Evolutionary conservation across 1,284 basidiomycete species (phyloP), one percentile per base, ranked within the genome.

Genomic region (Chondrostereum purpureum): DNA sequence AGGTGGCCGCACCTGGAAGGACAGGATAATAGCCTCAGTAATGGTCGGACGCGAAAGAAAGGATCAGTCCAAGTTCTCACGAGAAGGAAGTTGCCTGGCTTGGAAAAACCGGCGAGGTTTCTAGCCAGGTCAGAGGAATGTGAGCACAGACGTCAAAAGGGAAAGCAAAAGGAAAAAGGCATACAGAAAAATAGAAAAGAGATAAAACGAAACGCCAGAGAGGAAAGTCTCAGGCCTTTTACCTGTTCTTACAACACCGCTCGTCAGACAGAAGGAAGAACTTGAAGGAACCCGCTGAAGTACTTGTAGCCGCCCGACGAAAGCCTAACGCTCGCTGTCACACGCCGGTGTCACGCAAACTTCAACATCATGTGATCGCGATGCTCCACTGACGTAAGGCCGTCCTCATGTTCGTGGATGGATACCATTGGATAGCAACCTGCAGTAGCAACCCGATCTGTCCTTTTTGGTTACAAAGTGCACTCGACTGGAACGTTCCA

Each of bases 1-100:
- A 83, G 79, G 78, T 78, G 77, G 79, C 77, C 78, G 80, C 72
- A 68, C 78, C 78, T 80, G 65, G 60, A 52, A 47, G 45, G 54
- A 49, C 55, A 51, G 55, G 50, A 49, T 45, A 56, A 55, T 53
- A 53, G 53, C 39, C 56, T 53, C 52, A 54, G 46, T 46, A 56
- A 43, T 52, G 37, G 12, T 49, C 34, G 22, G 41, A 40, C 42
- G 47, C 37, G 45, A 43, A 46, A 44, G 44, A 44, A 36, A 33
- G 21, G 44, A 37, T 36, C 19, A 43, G 39, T 21, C 20, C 12
- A 17, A n/a, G n/a, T 45, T 49, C 41, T 49, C 48, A 46, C 48
- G 44, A 23, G 17, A 42, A 49, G 44, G 39, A 44, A 36, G 43
- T 38, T 11, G 4, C 8, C 14, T 21, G 33, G 39, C 27, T 22